Base-by-base conservation (phyloP, 306 rosid genomes). In the Castanea mollissima region DNA sequence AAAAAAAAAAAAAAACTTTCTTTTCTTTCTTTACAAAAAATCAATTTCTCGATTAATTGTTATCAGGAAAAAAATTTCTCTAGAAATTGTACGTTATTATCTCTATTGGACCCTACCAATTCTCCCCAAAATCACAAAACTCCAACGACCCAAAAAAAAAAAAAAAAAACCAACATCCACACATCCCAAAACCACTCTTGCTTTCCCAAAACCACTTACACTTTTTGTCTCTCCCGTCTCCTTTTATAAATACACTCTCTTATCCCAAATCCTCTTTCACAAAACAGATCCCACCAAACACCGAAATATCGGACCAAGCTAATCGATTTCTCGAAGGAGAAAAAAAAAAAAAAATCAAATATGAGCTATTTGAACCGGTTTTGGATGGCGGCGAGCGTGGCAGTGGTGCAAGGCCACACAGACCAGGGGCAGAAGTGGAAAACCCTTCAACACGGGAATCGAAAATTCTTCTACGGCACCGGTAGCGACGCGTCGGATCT, bases 311-410 rank as follows among this genome's bases (percentile, higher is more conserved):
- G 31, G 65, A 23, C 34, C 2, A 9, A 23, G 31, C 25, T 11
- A 21, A 35, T 25, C 29, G 1, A 35, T 8, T 3, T 9, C 11
- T 16, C 5, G 1, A 38, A 8, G 46, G n/a, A n/a, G n/a, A n/a
- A n/a, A n/a, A 1, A 38, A 0, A 9, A 1, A 4, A 46, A 62
- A 65, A 25, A 25, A 25, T 25, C 27, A 25, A 15, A 14, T 0
- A 92, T 91, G 97, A 87, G 89, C 83, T 88, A 84, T 69, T 55
- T 95, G 31, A 82, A 80, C 87, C 70, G 91, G 60, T 83, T 89
- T 19, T 88, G 94, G 88, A 84, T 91, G 91, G 97, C 93, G 54
- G 54, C 92, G 18, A 90, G 93, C 55, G 95, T 92, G 76, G 95
- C 90, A 2, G 92, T 86, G 55, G 95, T 84, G 1, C 93, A 91